phyloP scores from a whole-genome alignment of 495 filamentous ascomycete genomes.

The Penicillium crystallinum region DNA sequence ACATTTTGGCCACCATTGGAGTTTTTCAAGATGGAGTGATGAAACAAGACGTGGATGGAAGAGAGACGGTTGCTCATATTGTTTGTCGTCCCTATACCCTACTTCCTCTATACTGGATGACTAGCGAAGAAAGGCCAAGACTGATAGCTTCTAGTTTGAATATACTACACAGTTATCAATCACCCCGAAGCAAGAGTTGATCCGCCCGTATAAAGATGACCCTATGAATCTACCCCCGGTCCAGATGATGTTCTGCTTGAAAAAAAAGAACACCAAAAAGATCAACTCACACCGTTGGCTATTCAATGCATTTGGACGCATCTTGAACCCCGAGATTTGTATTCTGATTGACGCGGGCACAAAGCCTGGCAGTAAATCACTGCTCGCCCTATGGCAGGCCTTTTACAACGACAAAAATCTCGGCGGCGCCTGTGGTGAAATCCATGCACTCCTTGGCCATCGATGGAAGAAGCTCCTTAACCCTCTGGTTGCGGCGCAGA shows the following conservation, averaged over 20 bases:
- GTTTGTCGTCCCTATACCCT: conserved; percentile 35
- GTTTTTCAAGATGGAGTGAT: conserved; percentile 96
- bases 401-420: conserved; percentile 99
- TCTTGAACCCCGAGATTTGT: conserved; percentile 92
- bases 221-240: conserved; percentile 79
- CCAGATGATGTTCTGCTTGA: conserved; percentile 96
- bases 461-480: conserved; percentile 87
- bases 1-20: conserved; percentile 90
- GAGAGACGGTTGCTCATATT: conserved; percentile 91
- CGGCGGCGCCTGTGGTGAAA: conserved; percentile 96
- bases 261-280: conserved; percentile 97
- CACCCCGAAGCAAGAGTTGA: conserved; percentile 87
- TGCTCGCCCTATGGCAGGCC: conserved; percentile 89
- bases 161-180: conserved; percentile 96
- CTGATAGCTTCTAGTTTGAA: conserved; percentile 61
- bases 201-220: conserved; percentile 78
- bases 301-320: conserved; percentile 93
- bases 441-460: conserved; percentile 91
- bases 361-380: conserved; percentile 82
- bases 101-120: too few relatives aligned
- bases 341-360: conserved; percentile 95
- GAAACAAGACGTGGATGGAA: conserved; percentile 96
- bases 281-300: conserved; percentile 99
- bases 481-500: conserved; percentile 90
- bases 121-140: background rate